Percentiles rank a stretch among this genome's conserved stretches.
Evolutionary conservation across 257 asterid genomes (phyloP).

Genomic region (Primulina tabacum): DNA sequence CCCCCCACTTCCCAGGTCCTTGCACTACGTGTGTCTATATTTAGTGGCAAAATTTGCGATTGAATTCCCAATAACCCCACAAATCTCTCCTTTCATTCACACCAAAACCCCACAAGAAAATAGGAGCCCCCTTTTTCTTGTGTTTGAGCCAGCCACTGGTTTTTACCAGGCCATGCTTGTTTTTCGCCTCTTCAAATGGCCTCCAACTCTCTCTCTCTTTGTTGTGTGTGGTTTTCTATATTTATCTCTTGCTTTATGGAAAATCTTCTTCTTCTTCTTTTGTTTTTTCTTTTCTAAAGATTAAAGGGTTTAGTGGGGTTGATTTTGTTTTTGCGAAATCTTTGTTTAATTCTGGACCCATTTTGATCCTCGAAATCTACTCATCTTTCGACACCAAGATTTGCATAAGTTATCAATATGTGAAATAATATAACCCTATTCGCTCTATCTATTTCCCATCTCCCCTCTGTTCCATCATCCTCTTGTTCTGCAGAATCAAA

Average conservation of each 20-base stretch:
- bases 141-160: constrained; percentile 24
- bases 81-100: constrained; percentile 34
- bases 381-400: constrained; percentile 10
- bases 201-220: not conserved
- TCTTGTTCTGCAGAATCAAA: not conserved
- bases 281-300: not conserved
- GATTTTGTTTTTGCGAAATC: constrained; percentile 16
- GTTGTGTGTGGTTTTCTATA: constrained; percentile 6
- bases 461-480: constrained; percentile 29
- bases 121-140: constrained; percentile 27
- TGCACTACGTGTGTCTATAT: constrained; percentile 44
- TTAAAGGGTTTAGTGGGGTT: constrained; percentile 33
- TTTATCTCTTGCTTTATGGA: not conserved
- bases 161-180: constrained; percentile 32
- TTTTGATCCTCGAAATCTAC: constrained; percentile 47
- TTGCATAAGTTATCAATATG: not conserved
- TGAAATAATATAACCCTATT: not conserved
- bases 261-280: no score
- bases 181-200: constrained; percentile 33
- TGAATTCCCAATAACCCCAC: constrained; percentile 39
- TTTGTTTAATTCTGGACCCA: constrained; percentile 42
- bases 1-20: constrained; percentile 2
- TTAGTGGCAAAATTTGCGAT: constrained; percentile 39
- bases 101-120: constrained; percentile 26
- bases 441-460: not conserved